These are phyloP conservation scores for Globisporangium radiosum DNA, from an alignment of 352 stramenopile genomes.

Conservation along the genomic window DNA sequence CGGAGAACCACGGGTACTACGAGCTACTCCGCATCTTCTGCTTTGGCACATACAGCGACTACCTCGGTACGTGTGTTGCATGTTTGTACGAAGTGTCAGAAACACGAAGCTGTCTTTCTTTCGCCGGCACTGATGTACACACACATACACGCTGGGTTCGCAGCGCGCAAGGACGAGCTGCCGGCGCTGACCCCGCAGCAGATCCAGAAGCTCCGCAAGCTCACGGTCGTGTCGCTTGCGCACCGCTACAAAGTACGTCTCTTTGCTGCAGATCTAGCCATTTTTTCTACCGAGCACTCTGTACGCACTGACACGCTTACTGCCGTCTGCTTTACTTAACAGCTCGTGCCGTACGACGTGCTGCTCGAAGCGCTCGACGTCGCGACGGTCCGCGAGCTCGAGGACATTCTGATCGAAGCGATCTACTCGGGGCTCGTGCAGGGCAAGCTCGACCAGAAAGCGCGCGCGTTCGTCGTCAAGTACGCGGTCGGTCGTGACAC, in stretches of 20 bases:
- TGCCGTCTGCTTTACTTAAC: not conserved
- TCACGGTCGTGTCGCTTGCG: conserved; percentile 83
- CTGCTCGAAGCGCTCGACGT: conserved; percentile 78
- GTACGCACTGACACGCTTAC: not conserved
- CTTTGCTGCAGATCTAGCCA: no score
- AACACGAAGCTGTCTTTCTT: not conserved
- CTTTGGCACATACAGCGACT: conserved; percentile 86
- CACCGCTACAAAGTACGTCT: conserved; percentile 67
- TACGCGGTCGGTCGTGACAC: conserved; percentile 87
- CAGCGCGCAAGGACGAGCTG: conserved; percentile 54
- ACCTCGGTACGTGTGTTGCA: conserved; percentile 38
- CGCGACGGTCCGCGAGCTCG: conserved; percentile 76
- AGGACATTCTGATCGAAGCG: conserved; percentile 91
- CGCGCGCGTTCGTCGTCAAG: conserved; percentile 71
- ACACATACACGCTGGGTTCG: not conserved
- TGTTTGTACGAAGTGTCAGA: not conserved
- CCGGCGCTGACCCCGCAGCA: conserved; percentile 64
- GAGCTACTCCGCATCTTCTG: conserved; percentile 87
- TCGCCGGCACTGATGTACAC: not conserved
- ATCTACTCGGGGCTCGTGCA: conserved; percentile 90
- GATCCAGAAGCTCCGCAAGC: conserved; percentile 84
- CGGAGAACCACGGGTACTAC: conserved; percentile 73
- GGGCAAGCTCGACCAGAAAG: conserved; percentile 89
- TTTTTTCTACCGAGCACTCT: no score
- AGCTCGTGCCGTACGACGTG: conserved; percentile 80